Conservation (phyloP, 75 land plant genomes). For the Gnetum montanum region DNA sequence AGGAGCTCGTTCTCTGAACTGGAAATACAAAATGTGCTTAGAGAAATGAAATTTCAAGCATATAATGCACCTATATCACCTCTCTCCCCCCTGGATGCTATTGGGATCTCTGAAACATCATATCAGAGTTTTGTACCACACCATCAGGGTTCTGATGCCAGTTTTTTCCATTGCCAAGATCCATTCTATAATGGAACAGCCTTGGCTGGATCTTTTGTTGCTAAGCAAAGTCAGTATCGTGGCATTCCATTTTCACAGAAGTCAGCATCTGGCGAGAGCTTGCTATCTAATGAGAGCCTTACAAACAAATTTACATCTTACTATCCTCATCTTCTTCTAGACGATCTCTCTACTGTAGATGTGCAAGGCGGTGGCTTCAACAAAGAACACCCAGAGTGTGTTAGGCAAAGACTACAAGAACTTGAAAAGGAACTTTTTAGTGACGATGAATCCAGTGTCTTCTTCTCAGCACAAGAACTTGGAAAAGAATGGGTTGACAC, state of each 20-base stretch:
- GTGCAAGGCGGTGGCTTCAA: constrained; percentile 12
- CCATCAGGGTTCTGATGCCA: background rate
- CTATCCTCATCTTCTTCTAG: constrained; percentile 15
- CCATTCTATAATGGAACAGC: background rate
- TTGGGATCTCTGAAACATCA: constrained; percentile 1
- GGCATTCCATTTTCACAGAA: constrained; percentile 6
- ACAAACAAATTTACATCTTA: background rate
- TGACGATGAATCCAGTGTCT: constrained; percentile 27
- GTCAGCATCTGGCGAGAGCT: constrained; percentile 1
- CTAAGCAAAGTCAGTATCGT: constrained; percentile 7
- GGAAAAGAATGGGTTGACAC: constrained; percentile 45
- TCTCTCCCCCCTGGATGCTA: constrained; percentile 2
- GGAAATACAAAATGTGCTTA: constrained; percentile 8
- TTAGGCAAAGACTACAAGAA: constrained; percentile 54
- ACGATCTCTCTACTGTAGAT: constrained; percentile 23
- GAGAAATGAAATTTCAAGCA: constrained; percentile 3
- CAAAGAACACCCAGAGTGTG: constrained; percentile 13
- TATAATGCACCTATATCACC: constrained; percentile 6
- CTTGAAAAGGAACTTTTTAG: constrained; percentile 45
- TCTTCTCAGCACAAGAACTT: constrained; percentile 13
- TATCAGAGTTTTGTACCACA: background rate
- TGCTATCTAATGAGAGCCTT: background rate
- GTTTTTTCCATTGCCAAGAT: constrained; percentile 2
- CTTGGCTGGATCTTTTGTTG: constrained; percentile 6
- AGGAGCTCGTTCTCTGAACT: constrained; percentile 1